Conservation (phyloP, 2,329 filamentous ascomycete genomes). For the Sarocladium strictum region DNA sequence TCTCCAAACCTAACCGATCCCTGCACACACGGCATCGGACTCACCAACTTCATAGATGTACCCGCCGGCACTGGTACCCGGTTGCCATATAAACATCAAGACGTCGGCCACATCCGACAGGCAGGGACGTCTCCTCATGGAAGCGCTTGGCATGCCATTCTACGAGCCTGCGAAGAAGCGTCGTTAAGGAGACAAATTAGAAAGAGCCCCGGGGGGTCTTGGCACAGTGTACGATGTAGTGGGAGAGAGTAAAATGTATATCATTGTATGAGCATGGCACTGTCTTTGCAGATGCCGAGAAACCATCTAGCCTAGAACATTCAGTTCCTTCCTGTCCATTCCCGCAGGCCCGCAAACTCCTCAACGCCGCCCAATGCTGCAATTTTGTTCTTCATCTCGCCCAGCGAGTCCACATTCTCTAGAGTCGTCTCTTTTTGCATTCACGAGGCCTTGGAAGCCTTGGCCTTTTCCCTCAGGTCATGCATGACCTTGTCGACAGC, state of each 20-base stretch:
- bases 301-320: not conserved
- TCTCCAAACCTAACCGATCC: no score
- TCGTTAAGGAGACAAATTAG: conserved; percentile 2
- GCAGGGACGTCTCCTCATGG: conserved; percentile 68
- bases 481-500: conserved; percentile 71
- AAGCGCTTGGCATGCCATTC: conserved; percentile 56
- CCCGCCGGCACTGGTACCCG: conserved; percentile 69
- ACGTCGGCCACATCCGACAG: conserved; percentile 80
- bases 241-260: conserved; percentile 12
- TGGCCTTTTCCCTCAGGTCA: conserved; percentile 51
- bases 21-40: not conserved
- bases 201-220: not conserved
- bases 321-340: not conserved
- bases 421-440: no score
- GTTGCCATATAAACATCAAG: conserved; percentile 76
- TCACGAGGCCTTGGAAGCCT: conserved; percentile 14
- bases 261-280: conserved; percentile 13
- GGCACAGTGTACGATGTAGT: conserved; percentile 8
- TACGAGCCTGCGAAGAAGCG: conserved; percentile 43
- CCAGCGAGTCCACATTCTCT: no score
- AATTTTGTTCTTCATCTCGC: not conserved
- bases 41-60: conserved; percentile 42
- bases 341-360: not conserved
- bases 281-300: conserved; percentile 15
- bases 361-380: conserved; percentile 4